Base-by-base conservation (phyloP, 1,284 basidiomycete species). In the Boletus semigastroideus region DNA sequence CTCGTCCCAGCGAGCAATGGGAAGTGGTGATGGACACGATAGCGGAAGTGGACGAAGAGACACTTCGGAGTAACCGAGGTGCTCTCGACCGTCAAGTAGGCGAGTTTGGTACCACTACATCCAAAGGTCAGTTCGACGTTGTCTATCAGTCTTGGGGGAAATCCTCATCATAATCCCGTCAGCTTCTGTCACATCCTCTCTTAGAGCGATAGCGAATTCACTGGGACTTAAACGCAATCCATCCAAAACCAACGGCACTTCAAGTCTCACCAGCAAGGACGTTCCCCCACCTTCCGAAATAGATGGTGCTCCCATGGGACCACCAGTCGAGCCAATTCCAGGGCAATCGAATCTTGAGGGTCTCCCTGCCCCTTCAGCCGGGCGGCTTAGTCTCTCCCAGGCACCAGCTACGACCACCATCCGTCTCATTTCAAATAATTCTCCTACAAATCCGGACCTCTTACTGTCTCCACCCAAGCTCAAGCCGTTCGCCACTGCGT, bases 1-100 rank as follows among this genome's bases (percentile, higher is more conserved):
- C 79, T 22, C 75, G 84, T 39, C 82, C 82, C 0, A 86, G 84
- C 61, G 84, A 86, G 60, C 83, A 86, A 60, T 90, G 87, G 86
- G 86, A 88, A 61, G 71, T 88, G 52, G 79, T 88, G 27, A 88
- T 89, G 83, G 87, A 89, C 50, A 79, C 80, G 54, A 88, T 88
- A 42, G 71, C 76, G 36, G 87, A 89, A 57, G 72, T 75, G 13
- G 78, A 83, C 38, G 83, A 86, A 58, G 70, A 70, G 25, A 66
- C 68, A 4, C 60, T 67, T 9, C 59, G 59, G 41, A 66, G 59
- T 31, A 67, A 62, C 49, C 56, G 62, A 16, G 64, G 62, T 25
- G 46, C 36, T 27, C 48, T 58, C 2, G 43, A 55, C 52, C 65
- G 72, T 19, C 66, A 62, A 37, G 69, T 76, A 33, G 78, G 78